phyloP scores from a whole-genome alignment of 306 rosid species.

The Quercus robur region DNA sequence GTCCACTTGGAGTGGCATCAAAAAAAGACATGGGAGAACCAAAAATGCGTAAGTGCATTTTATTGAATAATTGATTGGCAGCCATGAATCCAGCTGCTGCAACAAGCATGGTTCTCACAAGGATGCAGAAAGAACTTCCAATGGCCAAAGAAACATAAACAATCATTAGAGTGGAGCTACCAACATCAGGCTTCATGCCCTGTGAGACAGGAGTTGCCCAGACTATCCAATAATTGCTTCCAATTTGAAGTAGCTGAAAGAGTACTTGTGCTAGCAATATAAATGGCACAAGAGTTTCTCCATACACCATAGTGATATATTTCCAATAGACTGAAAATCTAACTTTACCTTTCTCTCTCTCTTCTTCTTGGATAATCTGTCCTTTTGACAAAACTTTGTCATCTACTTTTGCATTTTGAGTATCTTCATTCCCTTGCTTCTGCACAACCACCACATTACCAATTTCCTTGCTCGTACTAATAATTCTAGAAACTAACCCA shows the following conservation, averaged over 20 bases:
- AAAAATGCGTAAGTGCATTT: slow-evolving; percentile 76
- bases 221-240: slow-evolving; percentile 93
- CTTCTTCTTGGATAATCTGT: slow-evolving; percentile 90
- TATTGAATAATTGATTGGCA: slow-evolving; percentile 66
- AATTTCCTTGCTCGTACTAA: slow-evolving; percentile 22
- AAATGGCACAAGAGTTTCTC: slow-evolving; percentile 82
- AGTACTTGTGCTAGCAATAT: slow-evolving; percentile 62
- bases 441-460: slow-evolving; percentile 16
- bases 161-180: slow-evolving; percentile 38
- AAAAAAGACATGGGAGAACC: slow-evolving; percentile 91
- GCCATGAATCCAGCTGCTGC: slow-evolving; percentile 63
- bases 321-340: slow-evolving; percentile 72
- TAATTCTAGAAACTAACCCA: slow-evolving; percentile 21
- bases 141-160: slow-evolving; percentile 68
- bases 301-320: slow-evolving; percentile 62
- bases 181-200: slow-evolving; percentile 50
- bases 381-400: slow-evolving; percentile 38
- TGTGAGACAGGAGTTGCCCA: slow-evolving; percentile 80
- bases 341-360: slow-evolving; percentile 84
- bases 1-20: slow-evolving; percentile 85
- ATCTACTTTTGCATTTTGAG: slow-evolving; percentile 35
- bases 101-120: slow-evolving; percentile 44
- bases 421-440: slow-evolving; percentile 31
- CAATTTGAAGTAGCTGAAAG: slow-evolving; percentile 77
- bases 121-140: slow-evolving; percentile 63